Percentiles rank a stretch among this genome's conserved stretches.
Conservation (phyloP, 164 flowering plant genomes). For the Chloranthus sessilifolius region DNA sequence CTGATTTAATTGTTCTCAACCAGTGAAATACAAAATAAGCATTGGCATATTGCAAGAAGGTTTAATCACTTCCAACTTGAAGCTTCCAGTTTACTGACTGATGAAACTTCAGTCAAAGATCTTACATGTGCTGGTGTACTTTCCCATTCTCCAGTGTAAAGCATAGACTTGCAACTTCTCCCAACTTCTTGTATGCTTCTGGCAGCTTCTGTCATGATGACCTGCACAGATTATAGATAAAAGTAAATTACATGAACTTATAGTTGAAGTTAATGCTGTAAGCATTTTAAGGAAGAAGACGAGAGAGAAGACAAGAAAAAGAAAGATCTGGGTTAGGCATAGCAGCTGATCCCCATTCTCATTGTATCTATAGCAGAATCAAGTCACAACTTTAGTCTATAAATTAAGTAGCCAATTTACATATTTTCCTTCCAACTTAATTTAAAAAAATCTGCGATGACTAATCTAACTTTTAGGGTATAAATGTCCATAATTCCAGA, state of each 20-base stretch:
- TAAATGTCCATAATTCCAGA: too few species aligned
- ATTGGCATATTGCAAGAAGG: not conserved
- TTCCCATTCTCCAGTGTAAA: slow-evolving; percentile 30
- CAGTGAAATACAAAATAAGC: not conserved
- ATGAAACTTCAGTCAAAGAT: slow-evolving; percentile 43
- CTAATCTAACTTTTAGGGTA: too few species aligned
- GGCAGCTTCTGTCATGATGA: slow-evolving; percentile 63
- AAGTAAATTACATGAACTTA: not conserved
- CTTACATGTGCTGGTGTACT: slow-evolving; percentile 19
- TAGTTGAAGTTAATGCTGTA: not conserved
- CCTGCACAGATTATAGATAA: slow-evolving; percentile 25
- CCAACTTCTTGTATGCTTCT: slow-evolving; percentile 43
- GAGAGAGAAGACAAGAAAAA: too few species aligned
- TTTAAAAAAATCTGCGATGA: too few species aligned
- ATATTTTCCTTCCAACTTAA: too few species aligned
- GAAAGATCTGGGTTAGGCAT: not conserved
- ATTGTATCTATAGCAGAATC: too few species aligned
- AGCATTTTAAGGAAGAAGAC: not conserved
- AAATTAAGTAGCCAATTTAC: too few species aligned
- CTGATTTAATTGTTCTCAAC: too few species aligned
- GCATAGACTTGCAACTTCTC: slow-evolving; percentile 29
- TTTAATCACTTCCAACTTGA: slow-evolving; percentile 48
- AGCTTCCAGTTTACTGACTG: slow-evolving; percentile 42
- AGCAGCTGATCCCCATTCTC: not conserved
- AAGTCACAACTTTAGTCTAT: too few species aligned